These are phyloP conservation scores for Cryptococcus depauperatus DNA, from an alignment of 1,284 basidiomycete species.

Conservation along the genomic window DNA sequence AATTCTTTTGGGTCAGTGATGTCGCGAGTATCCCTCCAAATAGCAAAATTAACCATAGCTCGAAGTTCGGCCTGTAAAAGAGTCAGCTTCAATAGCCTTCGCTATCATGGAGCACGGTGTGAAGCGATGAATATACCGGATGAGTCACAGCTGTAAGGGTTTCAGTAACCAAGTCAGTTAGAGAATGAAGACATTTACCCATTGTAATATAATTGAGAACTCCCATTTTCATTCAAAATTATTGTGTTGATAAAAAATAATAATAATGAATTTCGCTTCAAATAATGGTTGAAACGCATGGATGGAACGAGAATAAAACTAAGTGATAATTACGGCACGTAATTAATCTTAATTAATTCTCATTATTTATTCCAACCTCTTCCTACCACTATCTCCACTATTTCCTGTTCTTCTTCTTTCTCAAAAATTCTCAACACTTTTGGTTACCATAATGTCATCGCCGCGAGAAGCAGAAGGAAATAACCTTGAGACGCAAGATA, in stretches of 20 bases:
- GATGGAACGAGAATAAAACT: no score
- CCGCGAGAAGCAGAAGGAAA: no score
- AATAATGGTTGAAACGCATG: no score
- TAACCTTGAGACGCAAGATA: no score
- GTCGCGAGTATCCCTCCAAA: slow-evolving; percentile 73
- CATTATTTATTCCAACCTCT: no score
- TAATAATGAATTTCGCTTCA: no score
- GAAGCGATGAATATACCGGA: slow-evolving; percentile 20
- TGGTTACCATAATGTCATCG: neutral
- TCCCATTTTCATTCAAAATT: slow-evolving; percentile 41
- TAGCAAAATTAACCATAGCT: slow-evolving; percentile 64
- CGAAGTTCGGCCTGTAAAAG: slow-evolving; percentile 64
- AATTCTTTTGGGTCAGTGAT: slow-evolving; percentile 65
- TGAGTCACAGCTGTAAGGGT: slow-evolving; percentile 23
- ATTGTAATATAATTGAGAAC: slow-evolving; percentile 21
- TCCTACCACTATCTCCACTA: no score
- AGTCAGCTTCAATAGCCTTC: slow-evolving; percentile 34
- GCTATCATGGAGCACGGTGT: neutral
- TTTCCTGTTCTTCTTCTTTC: no score
- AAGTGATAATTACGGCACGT: no score
- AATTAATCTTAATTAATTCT: no score
- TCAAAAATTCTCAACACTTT: no score
- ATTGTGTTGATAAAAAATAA: slow-evolving; percentile 13
- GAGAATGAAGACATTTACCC: slow-evolving; percentile 24
- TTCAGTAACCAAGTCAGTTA: no score